Conservation (phyloP, 1,284 basidiomycete genomes). For the Polyporus tsugae region DNA sequence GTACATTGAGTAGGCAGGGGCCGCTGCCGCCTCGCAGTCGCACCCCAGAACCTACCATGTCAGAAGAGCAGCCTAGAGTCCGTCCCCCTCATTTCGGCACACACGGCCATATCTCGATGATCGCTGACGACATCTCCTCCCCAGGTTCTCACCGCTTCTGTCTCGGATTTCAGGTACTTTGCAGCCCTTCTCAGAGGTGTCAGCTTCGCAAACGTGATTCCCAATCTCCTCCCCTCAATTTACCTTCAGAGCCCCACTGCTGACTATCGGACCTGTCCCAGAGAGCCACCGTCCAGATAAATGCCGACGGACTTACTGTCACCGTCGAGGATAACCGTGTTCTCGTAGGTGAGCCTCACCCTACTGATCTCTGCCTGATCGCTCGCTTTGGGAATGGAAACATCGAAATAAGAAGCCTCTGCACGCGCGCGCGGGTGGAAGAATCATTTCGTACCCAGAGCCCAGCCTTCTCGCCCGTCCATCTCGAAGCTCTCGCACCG, state of each 20-base stretch:
- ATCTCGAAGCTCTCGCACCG: not conserved
- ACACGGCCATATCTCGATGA: constrained; percentile 25
- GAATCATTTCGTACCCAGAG: constrained; percentile 9
- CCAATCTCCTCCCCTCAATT: constrained; percentile 14
- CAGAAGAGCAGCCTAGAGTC: constrained; percentile 33
- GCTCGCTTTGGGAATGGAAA: constrained; percentile 6
- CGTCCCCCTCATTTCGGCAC: constrained; percentile 28
- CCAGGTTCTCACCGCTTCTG: constrained; percentile 80
- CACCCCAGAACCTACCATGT: constrained; percentile 35
- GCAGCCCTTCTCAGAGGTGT: constrained; percentile 80
- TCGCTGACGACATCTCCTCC: constrained; percentile 27
- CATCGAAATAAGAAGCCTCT: not conserved
- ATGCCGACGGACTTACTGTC: constrained; percentile 77
- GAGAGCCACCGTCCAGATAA: constrained; percentile 83
- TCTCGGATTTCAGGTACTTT: constrained; percentile 83
- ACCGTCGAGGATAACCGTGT: constrained; percentile 89
- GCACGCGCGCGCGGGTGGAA: constrained; percentile 7
- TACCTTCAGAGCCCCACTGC: constrained; percentile 17
- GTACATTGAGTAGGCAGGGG: constrained; percentile 7
- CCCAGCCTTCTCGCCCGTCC: constrained; percentile 18
- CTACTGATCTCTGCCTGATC: constrained; percentile 10
- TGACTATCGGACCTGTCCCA: constrained; percentile 42
- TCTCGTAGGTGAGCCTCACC: constrained; percentile 65
- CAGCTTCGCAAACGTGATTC: constrained; percentile 74
- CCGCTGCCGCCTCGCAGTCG: constrained; percentile 3